Percentiles rank a stretch among this genome's conserved stretches.
phyloP scores from a whole-genome alignment of 176 grass and related monocot genomes.

The Carex kokanica region DNA sequence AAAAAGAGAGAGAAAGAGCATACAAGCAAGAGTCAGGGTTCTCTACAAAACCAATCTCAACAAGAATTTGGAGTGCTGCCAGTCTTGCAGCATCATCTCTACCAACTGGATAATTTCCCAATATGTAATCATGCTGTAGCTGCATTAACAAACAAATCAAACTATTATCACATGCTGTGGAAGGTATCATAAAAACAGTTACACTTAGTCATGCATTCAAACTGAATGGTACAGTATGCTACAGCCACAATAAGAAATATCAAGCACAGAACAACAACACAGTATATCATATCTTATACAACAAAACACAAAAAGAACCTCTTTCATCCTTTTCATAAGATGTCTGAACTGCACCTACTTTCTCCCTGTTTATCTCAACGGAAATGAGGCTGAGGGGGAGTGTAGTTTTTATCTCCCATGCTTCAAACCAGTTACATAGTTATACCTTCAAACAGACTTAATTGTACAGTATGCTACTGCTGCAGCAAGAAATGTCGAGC shows the following conservation, averaged over 20 bases:
- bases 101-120: constrained; percentile 96
- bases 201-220: not conserved
- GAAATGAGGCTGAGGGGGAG: not conserved
- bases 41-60: constrained; percentile 88
- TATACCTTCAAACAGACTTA: not conserved
- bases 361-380: not conserved
- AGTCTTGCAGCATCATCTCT: constrained; percentile 97
- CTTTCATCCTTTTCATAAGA: not conserved
- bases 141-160: constrained; percentile 38
- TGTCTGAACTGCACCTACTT: not conserved
- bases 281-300: not conserved
- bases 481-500: not conserved
- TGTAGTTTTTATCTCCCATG: not conserved
- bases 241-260: not conserved
- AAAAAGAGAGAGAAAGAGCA: constrained; percentile 32
- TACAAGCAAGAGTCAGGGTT: constrained; percentile 88
- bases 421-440: not conserved
- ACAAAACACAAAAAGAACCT: not conserved
- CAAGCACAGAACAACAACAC: not conserved
- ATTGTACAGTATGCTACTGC: not conserved
- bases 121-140: constrained; percentile 97
- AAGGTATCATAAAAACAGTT: not conserved
- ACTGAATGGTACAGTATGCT: not conserved
- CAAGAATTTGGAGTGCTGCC: constrained; percentile 86
- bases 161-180: not conserved